phyloP scores from a whole-genome alignment of 345 rosid genomes.

The Citrus sinensis region DNA sequence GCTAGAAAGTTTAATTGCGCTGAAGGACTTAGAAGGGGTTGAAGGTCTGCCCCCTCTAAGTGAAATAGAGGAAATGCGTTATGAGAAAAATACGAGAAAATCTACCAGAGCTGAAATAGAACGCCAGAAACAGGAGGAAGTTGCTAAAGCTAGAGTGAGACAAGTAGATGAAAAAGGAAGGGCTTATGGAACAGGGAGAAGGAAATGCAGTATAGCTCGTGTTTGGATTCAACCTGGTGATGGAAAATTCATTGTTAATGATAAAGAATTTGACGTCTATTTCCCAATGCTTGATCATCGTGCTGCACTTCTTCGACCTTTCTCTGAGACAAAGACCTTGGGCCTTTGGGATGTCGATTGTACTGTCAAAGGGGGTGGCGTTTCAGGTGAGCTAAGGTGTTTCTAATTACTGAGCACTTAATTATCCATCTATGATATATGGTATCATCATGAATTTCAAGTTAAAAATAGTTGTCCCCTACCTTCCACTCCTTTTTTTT shows the following conservation, averaged over 20 bases:
- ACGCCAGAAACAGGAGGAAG: slow-evolving; percentile 83
- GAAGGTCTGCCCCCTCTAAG: slow-evolving; percentile 85
- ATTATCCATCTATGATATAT: neutral
- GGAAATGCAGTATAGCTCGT: slow-evolving; percentile 90
- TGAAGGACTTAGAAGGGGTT: slow-evolving; percentile 77
- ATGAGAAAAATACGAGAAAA: slow-evolving; percentile 65
- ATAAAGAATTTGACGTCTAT: slow-evolving; percentile 78
- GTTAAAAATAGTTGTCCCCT: neutral
- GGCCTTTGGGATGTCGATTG: slow-evolving; percentile 88
- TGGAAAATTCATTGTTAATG: slow-evolving; percentile 76
- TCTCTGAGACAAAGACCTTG: slow-evolving; percentile 92
- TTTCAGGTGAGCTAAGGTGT: slow-evolving; percentile 51
- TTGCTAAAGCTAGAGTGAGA: slow-evolving; percentile 80
- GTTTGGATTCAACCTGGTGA: slow-evolving; percentile 90
- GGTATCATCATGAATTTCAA: neutral
- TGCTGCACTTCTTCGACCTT: slow-evolving; percentile 91
- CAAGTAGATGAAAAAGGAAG: slow-evolving; percentile 84
- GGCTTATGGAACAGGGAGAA: slow-evolving; percentile 96
- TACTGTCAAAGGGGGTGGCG: slow-evolving; percentile 94
- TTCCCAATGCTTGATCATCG: slow-evolving; percentile 96
- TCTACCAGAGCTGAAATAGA: slow-evolving; percentile 77
- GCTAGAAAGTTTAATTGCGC: slow-evolving; percentile 89
- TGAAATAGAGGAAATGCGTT: slow-evolving; percentile 72
- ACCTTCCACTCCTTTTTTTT: neutral
- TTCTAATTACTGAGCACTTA: neutral